Base-by-base conservation (phyloP, 202 grass and related monocot species). In the Brachypodium distachyon region DNA sequence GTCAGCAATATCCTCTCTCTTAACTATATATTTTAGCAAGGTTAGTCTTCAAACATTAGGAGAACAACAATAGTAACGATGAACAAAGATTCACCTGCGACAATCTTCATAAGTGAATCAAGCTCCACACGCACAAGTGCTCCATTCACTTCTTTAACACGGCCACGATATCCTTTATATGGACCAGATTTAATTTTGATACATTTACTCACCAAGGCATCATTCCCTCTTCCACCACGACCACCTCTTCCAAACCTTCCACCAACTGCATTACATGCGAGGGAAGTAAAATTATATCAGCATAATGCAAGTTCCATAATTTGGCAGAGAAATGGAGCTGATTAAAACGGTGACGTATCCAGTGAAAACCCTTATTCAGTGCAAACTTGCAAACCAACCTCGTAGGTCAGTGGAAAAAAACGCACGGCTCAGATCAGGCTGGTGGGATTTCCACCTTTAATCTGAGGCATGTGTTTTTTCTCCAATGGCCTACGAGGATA, bases 101-200 rank as follows among this genome's bases (percentile, higher is more conserved):
- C 86, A 78, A 83, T 81, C 74, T 89, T 93, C 90, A 93, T 93
- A 26, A 53, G 80, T 63, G 90, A 93, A 26, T 97, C 93, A 77
- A 97, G 83, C 51, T 97, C 93, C 48, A 97, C 71, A 17, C 88
- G 86, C 4, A 91, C 86, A 66, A 85, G 81, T 66, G 36, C 25
- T 47, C 93, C 86, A 33, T 73, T 93, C 46, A 93, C 68, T 85
- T 97, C 88, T 69, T 86, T 89, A 81, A 97, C 84, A 68, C 81
- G 66, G 8, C 93, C 93, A 38, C 86, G 83, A 44, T 91, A 97
- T 61, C 93, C 93, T 57, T 97, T 97, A 49, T 80, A 83, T 16
- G 83, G 81, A 4, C 90, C 93, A 83, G 74, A 75, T 85, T 78
- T 93, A 73, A 97, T 91, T 83, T 84, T 89, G 39, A 97, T 85